A percentile compares a stretch with the other conserved stretches of the same genome.
Conservation (phyloP, 345 rosid genomes). For the Aquilaria yunnanensis region DNA sequence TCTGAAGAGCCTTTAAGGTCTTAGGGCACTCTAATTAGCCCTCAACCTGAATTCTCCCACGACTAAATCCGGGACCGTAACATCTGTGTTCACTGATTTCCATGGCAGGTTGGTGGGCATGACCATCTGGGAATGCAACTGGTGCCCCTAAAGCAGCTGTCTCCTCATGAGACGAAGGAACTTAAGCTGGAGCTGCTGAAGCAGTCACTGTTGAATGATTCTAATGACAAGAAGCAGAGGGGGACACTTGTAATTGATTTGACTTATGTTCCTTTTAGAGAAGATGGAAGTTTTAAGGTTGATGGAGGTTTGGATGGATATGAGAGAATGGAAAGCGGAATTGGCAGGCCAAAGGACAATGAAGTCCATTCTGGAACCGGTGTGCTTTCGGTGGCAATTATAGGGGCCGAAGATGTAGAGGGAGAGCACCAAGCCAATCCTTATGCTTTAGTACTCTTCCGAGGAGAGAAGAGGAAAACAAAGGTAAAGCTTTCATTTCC, state of each 20-base stretch:
- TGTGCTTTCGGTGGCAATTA: constrained; percentile 52
- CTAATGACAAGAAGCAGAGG: constrained; percentile 44
- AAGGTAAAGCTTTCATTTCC: constrained; percentile 33
- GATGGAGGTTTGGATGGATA: constrained; percentile 16
- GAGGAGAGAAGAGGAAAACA: constrained; percentile 69
- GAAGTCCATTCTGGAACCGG: constrained; percentile 44
- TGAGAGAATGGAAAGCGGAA: constrained; percentile 28
- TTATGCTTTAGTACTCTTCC: constrained; percentile 46
- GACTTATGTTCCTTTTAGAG: constrained; percentile 58
- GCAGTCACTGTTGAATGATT: constrained; percentile 38
- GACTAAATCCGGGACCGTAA: no score
- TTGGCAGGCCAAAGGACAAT: constrained; percentile 24
- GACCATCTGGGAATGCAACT: constrained; percentile 74
- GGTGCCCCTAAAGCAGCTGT: constrained; percentile 45
- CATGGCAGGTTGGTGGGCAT: constrained; percentile 57
- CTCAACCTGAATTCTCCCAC: no score
- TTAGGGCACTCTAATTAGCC: no score
- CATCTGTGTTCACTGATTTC: constrained; percentile 1
- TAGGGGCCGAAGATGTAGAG: constrained; percentile 64
- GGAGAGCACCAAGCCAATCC: constrained; percentile 63
- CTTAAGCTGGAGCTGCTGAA: constrained; percentile 60
- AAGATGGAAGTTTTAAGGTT: constrained; percentile 33
- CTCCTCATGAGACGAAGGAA: constrained; percentile 37
- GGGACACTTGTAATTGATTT: constrained; percentile 53
- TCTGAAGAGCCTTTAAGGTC: not conserved